phyloP scores from a whole-genome alignment of 495 filamentous ascomycete species.

The Penicillium flavigenum region DNA sequence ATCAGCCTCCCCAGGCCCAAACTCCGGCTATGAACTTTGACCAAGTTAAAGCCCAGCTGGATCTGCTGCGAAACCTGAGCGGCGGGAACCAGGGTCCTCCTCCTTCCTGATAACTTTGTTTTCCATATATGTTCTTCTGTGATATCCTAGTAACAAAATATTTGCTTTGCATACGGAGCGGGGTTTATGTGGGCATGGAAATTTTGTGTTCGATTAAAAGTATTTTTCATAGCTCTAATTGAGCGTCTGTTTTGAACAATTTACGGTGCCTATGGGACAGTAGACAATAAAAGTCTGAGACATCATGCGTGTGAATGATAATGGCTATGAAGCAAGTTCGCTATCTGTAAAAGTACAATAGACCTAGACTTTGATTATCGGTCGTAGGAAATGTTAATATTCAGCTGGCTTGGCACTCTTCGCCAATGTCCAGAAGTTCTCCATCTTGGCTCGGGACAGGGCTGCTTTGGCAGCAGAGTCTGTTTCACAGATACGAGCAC shows the following conservation, averaged over 20 bases:
- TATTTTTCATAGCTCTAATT: constrained; percentile 12
- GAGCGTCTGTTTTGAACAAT: neutral
- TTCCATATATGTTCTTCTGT: constrained; percentile 14
- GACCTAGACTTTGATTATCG: neutral
- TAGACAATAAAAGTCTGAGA: constrained; percentile 21
- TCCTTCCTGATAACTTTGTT: constrained; percentile 28
- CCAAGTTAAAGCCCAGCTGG: constrained; percentile 48
- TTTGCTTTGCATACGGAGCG: constrained; percentile 40
- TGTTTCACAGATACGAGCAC: constrained; percentile 79
- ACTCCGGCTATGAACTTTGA: constrained; percentile 41
- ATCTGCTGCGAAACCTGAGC: constrained; percentile 45
- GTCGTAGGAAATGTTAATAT: constrained; percentile 15
- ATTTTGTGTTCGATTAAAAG: constrained; percentile 15
- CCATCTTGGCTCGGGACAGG: constrained; percentile 78
- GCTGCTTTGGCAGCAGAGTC: constrained; percentile 84
- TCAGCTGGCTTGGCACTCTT: constrained; percentile 61
- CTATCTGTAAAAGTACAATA: constrained; percentile 11
- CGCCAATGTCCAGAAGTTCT: constrained; percentile 93
- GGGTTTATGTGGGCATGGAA: constrained; percentile 14
- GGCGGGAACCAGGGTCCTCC: constrained; percentile 40
- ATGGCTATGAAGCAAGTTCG: constrained; percentile 13
- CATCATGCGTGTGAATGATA: constrained; percentile 15
- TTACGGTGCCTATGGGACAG: constrained; percentile 6
- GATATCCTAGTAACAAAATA: constrained; percentile 19
- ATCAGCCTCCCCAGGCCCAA: constrained; percentile 9